phyloP scores from a whole-genome alignment of 1,284 basidiomycete species.

The Somion occarium region DNA sequence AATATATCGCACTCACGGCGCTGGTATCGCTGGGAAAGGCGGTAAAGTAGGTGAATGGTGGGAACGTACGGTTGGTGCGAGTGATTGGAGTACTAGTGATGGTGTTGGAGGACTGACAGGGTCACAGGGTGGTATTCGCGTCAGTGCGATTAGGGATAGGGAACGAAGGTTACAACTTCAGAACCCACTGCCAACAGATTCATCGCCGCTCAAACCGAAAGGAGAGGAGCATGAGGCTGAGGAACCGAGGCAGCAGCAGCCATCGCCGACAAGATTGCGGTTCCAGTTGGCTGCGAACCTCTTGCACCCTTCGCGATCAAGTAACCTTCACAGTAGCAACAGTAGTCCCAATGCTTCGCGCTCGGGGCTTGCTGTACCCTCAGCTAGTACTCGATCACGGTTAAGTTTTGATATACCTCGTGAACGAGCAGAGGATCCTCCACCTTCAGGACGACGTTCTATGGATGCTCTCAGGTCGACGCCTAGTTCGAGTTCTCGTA shows the following conservation, averaged over 20 bases:
- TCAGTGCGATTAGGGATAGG: constrained; percentile 18
- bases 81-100: constrained; percentile 38
- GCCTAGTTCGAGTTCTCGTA: constrained; percentile 14
- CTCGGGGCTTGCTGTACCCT: not conserved
- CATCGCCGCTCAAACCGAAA: not conserved
- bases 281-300: not conserved
- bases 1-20: constrained; percentile 61
- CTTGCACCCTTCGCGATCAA: not conserved
- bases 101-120: constrained; percentile 13
- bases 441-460: constrained; percentile 16
- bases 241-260: not conserved
- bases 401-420: constrained; percentile 19
- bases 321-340: not conserved
- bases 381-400: constrained; percentile 16
- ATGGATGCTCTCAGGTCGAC: constrained; percentile 16
- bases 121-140: constrained; percentile 16
- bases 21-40: constrained; percentile 31
- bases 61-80: constrained; percentile 69
- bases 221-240: not conserved
- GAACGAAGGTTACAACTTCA: constrained; percentile 1
- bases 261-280: not conserved
- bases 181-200: not conserved
- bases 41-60: constrained; percentile 59
- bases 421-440: constrained; percentile 16
- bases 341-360: not conserved